Evolutionary conservation across 2,329 filamentous ascomycete genomes (phyloP), one percentile per base, ranked within the genome.

Genomic region (Blastomyces silverae): DNA sequence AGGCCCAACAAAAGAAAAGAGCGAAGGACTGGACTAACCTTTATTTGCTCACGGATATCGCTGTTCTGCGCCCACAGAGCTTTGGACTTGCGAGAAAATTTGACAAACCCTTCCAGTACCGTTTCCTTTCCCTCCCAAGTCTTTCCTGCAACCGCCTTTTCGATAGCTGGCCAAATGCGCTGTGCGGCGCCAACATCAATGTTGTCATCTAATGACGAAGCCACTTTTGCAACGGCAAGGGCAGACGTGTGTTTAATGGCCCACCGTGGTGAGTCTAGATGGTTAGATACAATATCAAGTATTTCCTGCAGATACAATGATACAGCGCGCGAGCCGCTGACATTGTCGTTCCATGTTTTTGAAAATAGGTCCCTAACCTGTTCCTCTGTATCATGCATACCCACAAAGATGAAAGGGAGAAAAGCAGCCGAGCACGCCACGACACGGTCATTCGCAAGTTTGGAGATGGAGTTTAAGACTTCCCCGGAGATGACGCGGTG

Each of bases 121-220:
- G 86, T 87, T 77, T 97, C 92, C 74, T 99, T 99, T 28, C 91
- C 91, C 0, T 89, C 84, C 82, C 96, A 99, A 0, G 92, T 96
- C 81, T 97, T 97, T 15, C 96, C 86, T 2, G 86, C 85, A 52
- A 97, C 78, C 1, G 90, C 87, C 72, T 89, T 91, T 68, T 97
- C 91, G 59, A 96, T 82, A 1, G 88, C 84, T 0, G 90, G 90
- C 93, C 93, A 99, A 28, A 97, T 80, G 20, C 79, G 79, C 69
- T 82, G 80, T 22, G 90, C 81, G 52, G 87, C 85, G 2, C 81
- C 72, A 22, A 83, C 80, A 66, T 84, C 85, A 61, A 84, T 82
- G 25, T 84, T 85, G 15, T 75, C 69, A 5, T 81, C 80, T 34
- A 92, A 83, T 0, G 89, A 86, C 25, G 82, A 82, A 15, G 91